Percentiles rank a stretch among this genome's conserved stretches.
Evolutionary conservation across 306 rosid genomes (phyloP).

Genomic region (Lagenaria siceraria): DNA sequence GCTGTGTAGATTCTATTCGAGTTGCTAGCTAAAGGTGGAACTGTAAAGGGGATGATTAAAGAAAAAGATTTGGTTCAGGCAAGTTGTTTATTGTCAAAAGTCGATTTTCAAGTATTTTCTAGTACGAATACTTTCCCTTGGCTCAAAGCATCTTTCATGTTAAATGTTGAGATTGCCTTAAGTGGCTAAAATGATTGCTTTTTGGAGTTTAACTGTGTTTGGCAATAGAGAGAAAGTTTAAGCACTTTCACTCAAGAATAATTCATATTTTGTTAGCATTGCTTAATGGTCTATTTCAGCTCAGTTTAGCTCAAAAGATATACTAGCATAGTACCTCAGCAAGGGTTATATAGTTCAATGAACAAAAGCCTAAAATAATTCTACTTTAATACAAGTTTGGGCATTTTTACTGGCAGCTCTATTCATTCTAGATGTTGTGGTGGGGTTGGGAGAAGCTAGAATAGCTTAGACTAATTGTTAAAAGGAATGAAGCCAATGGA

Average conservation of each 20-base stretch:
- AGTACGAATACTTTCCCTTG: neutral
- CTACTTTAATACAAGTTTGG: neutral
- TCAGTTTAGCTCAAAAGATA: neutral
- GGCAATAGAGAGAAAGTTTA: neutral
- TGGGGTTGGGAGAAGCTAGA: neutral
- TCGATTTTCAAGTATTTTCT: neutral
- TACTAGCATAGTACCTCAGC: neutral
- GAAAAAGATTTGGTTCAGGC: slow-evolving; percentile 92
- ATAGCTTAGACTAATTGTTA: neutral
- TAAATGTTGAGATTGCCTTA: neutral
- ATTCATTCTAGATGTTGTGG: neutral
- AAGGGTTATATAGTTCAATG: neutral
- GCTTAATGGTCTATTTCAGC: neutral
- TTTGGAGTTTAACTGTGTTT: neutral
- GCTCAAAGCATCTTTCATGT: neutral
- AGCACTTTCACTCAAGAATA: neutral
- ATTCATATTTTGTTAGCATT: neutral
- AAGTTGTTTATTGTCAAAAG: slow-evolving; percentile 10
- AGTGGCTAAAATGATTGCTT: neutral
- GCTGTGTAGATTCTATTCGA: slow-evolving; percentile 65
- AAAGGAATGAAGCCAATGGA: neutral
- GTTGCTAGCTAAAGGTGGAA: slow-evolving; percentile 86
- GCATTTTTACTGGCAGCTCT: neutral
- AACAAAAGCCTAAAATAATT: neutral
- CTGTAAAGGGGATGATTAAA: slow-evolving; percentile 61